A percentile compares a stretch with the other conserved stretches of the same genome.
These are phyloP conservation scores for Xylaria telfairii DNA, from an alignment of 495 filamentous ascomycete genomes.

Conservation along the genomic window DNA sequence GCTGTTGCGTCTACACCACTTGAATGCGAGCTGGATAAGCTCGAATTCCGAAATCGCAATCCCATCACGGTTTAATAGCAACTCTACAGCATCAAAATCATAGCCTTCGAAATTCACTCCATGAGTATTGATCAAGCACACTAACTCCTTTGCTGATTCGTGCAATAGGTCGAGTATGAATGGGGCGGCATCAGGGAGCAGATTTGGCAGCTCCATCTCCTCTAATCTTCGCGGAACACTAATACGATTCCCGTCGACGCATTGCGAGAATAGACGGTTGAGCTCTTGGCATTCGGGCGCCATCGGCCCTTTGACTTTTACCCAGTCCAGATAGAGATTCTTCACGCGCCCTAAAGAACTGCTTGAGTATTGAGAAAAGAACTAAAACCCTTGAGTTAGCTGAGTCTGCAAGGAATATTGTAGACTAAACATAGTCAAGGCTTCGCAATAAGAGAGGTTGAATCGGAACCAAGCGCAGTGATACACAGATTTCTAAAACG, in stretches of 20 bases:
- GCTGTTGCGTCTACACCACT: slow-evolving; percentile 50
- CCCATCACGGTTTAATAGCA: slow-evolving; percentile 49
- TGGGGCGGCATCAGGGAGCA: slow-evolving; percentile 28
- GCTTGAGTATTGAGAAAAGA: slow-evolving; percentile 56
- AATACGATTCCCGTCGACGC: slow-evolving; percentile 59
- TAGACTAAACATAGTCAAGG: background rate
- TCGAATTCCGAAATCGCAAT: slow-evolving; percentile 58
- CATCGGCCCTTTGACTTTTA: slow-evolving; percentile 51
- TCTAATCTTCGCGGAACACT: slow-evolving; percentile 51
- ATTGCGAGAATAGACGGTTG: slow-evolving; percentile 59
- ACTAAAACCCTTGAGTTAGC: slow-evolving; percentile 39
- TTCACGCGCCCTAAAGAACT: slow-evolving; percentile 57
- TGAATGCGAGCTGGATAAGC: slow-evolving; percentile 47
- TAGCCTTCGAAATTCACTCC: slow-evolving; percentile 32
- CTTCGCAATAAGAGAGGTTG: background rate
- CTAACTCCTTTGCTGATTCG: slow-evolving; percentile 34
- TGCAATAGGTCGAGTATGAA: slow-evolving; percentile 59
- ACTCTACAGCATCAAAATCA: slow-evolving; percentile 44
- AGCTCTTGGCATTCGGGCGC: slow-evolving; percentile 56
- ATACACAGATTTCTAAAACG: background rate
- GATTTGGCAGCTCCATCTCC: slow-evolving; percentile 45
- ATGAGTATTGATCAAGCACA: background rate
- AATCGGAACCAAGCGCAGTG: too few species aligned
- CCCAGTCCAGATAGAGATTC: slow-evolving; percentile 60
- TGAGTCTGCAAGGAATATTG: slow-evolving; percentile 1